phyloP scores from a whole-genome alignment of 495 filamentous ascomycete genomes.

The Penicillium lagena region DNA sequence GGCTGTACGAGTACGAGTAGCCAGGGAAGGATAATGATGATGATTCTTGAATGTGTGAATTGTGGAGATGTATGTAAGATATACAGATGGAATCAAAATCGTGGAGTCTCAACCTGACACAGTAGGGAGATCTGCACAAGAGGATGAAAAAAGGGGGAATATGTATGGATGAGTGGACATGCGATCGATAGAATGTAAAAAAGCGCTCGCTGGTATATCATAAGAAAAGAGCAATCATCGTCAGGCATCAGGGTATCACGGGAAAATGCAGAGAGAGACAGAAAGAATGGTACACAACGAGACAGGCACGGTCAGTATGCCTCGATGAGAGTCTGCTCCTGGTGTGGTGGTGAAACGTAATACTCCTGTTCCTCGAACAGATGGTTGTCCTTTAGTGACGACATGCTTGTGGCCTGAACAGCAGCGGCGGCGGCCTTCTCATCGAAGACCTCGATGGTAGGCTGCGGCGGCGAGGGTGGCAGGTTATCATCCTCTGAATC shows the following conservation, averaged over 20 bases:
- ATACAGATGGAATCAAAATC: too few relatives aligned
- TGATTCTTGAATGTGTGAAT: too few relatives aligned
- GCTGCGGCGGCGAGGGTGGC: slow-evolving; percentile 76
- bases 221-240: slow-evolving; percentile 4
- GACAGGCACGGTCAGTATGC: slow-evolving; percentile 29
- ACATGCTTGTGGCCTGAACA: slow-evolving; percentile 5
- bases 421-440: slow-evolving; percentile 57
- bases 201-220: not conserved
- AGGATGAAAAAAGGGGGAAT: too few relatives aligned
- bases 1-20: too few relatives aligned
- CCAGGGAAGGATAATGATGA: too few relatives aligned
- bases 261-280: not conserved
- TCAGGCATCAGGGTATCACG: slow-evolving; percentile 22
- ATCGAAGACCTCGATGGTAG: slow-evolving; percentile 60
- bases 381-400: not conserved
- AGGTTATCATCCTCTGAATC: slow-evolving; percentile 71
- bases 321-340: slow-evolving; percentile 36
- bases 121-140: too few relatives aligned
- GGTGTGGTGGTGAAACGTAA: slow-evolving; percentile 42
- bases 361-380: slow-evolving; percentile 53
- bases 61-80: too few relatives aligned
- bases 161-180: not conserved
- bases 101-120: too few relatives aligned
- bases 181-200: not conserved
- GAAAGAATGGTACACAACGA: slow-evolving; percentile 18